Conservation (phyloP, 345 rosid genomes). For the Mallotus nudiflorus region DNA sequence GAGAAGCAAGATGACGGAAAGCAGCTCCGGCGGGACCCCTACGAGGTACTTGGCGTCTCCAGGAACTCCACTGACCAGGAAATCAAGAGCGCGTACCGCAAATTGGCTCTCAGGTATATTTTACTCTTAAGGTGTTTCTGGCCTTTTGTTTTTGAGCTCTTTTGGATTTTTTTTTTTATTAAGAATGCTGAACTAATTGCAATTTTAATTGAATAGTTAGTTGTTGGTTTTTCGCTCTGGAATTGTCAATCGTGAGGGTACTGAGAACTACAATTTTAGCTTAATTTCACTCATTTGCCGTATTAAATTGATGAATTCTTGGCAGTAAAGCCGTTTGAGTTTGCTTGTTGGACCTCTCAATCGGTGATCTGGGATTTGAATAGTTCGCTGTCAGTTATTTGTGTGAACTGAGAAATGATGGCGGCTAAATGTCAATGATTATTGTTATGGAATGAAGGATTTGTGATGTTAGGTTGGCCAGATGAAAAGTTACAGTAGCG, state of each 20-base stretch:
- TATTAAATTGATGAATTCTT: neutral
- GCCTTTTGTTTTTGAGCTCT: no score
- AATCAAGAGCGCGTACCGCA: slow-evolving; percentile 84
- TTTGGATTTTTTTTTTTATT: no score
- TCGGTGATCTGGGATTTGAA: neutral
- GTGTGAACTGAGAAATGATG: no score
- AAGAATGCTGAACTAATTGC: no score
- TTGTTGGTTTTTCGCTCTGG: neutral
- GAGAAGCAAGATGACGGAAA: slow-evolving; percentile 60
- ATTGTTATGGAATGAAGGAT: no score
- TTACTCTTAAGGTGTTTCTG: no score
- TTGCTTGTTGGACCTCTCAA: no score
- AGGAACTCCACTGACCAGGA: slow-evolving; percentile 88
- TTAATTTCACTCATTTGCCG: neutral
- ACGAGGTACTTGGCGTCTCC: slow-evolving; percentile 78
- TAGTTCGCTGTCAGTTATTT: no score
- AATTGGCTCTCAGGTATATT: slow-evolving; percentile 86
- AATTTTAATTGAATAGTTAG: no score
- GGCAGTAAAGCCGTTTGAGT: neutral
- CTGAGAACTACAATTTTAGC: neutral
- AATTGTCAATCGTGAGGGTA: neutral
- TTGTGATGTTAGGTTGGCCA: no score
- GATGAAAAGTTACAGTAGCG: no score
- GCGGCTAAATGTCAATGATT: no score
- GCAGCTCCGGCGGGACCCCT: slow-evolving; percentile 89